A percentile compares a stretch with the other conserved stretches of the same genome.
Conservation (phyloP, 2,329 filamentous ascomycete genomes). For the Ophiostoma himal-ulmi region DNA sequence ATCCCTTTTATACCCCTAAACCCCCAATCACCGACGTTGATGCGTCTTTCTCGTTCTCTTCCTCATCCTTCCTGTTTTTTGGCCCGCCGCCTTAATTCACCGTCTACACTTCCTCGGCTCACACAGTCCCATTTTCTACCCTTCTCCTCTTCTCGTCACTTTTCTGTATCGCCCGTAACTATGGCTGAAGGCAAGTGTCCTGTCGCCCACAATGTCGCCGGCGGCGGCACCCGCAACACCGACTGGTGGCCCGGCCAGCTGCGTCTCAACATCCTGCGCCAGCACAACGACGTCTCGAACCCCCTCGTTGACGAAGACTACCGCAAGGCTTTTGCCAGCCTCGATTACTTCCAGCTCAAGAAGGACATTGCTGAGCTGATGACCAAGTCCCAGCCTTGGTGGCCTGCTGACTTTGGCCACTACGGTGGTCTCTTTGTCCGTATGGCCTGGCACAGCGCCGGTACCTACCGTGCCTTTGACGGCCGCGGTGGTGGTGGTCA, state of each 20-base stretch:
- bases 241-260: slow-evolving; percentile 73
- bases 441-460: slow-evolving; percentile 75
- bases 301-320: slow-evolving; percentile 68
- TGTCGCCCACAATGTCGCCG: slow-evolving; percentile 35
- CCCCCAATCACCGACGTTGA: slow-evolving; percentile 8
- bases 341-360: slow-evolving; percentile 34
- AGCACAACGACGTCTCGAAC: slow-evolving; percentile 59
- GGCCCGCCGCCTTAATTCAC: slow-evolving; percentile 1
- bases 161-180: slow-evolving; percentile 14
- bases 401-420: slow-evolving; percentile 76
- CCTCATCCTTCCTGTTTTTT: slow-evolving; percentile 10
- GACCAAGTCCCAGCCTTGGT: slow-evolving; percentile 75
- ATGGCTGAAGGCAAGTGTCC: slow-evolving; percentile 22
- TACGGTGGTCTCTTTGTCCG: slow-evolving; percentile 76
- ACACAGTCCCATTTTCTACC: not conserved
- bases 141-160: not conserved
- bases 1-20: not conserved
- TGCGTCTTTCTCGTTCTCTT: slow-evolving; percentile 16
- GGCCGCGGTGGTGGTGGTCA: slow-evolving; percentile 68
- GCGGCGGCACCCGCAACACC: slow-evolving; percentile 59
- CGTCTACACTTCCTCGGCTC: not conserved
- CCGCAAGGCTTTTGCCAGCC: slow-evolving; percentile 60
- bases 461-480: slow-evolving; percentile 70
- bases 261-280: slow-evolving; percentile 65
- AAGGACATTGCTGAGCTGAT: slow-evolving; percentile 63